Conservation (phyloP, 2,329 filamentous ascomycete genomes). For the Sclerotinia borealis region DNA sequence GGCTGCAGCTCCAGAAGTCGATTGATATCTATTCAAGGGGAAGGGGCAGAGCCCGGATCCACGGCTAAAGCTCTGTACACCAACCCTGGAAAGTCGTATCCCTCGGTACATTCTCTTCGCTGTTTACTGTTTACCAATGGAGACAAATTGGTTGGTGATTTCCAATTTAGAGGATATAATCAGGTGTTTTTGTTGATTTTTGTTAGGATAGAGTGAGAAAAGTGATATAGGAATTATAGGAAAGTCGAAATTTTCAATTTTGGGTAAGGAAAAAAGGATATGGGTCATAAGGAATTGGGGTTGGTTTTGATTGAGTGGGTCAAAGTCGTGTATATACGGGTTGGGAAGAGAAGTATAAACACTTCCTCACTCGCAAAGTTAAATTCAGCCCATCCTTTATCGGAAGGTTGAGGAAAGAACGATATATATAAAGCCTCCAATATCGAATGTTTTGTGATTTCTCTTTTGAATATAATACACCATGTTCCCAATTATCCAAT, state of each 20-base stretch:
- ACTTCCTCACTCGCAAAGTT: background rate
- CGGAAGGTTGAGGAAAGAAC: slow-evolving; percentile 1
- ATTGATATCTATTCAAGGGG: background rate
- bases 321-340: slow-evolving; percentile 3
- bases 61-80: background rate
- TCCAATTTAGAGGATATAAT: background rate
- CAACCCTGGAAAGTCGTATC: background rate
- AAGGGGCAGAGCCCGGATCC: background rate
- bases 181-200: slow-evolving; percentile 6
- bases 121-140: background rate
- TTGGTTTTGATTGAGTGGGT: background rate
- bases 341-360: background rate
- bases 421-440: background rate
- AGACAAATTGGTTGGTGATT: background rate
- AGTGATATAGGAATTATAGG: background rate
- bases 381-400: background rate
- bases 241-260: background rate
- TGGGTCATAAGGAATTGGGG: background rate
- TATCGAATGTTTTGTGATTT: background rate
- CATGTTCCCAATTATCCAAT: background rate
- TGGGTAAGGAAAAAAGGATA: background rate
- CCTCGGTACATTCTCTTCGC: slow-evolving; percentile 2
- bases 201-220: background rate
- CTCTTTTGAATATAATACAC: background rate
- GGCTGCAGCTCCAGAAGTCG: background rate